Conservation (phyloP, 2,329 filamentous ascomycete species). For the Cordyceps tenuipes region DNA sequence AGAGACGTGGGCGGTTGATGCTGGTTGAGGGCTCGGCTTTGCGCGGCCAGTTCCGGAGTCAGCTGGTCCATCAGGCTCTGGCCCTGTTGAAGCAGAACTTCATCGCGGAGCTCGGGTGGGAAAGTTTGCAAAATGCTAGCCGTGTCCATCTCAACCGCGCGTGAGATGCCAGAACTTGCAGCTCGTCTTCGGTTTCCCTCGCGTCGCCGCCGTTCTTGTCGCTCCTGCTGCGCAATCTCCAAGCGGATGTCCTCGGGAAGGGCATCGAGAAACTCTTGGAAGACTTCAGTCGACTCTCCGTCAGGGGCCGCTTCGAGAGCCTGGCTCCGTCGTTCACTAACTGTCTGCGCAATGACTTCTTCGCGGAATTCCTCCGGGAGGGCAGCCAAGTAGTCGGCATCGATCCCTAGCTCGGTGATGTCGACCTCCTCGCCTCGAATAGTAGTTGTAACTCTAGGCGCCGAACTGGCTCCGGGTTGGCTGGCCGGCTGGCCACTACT, state of each 20-base stretch:
- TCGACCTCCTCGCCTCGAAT: slow-evolving; percentile 84
- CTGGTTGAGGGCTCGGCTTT: slow-evolving; percentile 64
- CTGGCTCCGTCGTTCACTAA: slow-evolving; percentile 73
- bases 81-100: slow-evolving; percentile 85
- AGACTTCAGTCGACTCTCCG: slow-evolving; percentile 75
- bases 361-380: slow-evolving; percentile 94
- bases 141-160: slow-evolving; percentile 72
- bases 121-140: slow-evolving; percentile 89
- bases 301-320: slow-evolving; percentile 58
- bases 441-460: slow-evolving; percentile 63
- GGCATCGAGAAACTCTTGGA: slow-evolving; percentile 88
- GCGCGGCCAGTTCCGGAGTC: slow-evolving; percentile 75
- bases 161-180: slow-evolving; percentile 33
- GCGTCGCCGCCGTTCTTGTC: slow-evolving; percentile 76
- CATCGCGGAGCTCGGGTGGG: slow-evolving; percentile 72
- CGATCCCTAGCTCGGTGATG: slow-evolving; percentile 90
- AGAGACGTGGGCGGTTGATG: slow-evolving; percentile 22
- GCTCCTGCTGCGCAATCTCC: slow-evolving; percentile 86
- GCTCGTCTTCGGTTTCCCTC: slow-evolving; percentile 68
- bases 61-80: slow-evolving; percentile 78
- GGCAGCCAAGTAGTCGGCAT: slow-evolving; percentile 90
- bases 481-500: background rate
- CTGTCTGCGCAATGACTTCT: slow-evolving; percentile 87
- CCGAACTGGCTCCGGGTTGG: slow-evolving; percentile 20
- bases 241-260: slow-evolving; percentile 82